Evolutionary conservation across 1,284 basidiomycete species (phyloP), one percentile per base, ranked within the genome.

Genomic region (Trichosporon sp.): DNA sequence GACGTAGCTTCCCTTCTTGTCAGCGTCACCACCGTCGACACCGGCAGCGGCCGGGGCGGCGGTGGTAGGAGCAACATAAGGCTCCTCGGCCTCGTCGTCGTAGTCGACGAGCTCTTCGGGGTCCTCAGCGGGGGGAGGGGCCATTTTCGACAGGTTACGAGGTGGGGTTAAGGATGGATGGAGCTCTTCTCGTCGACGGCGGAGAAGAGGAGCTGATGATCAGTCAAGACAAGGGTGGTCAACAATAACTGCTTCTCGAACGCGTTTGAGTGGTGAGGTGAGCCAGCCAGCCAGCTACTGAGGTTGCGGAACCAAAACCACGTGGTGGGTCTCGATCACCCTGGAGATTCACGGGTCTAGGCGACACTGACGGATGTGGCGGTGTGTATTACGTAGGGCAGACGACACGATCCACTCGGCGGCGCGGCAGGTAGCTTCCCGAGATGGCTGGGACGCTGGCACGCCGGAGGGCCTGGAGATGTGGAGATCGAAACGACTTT

Each of bases 1-100:
- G 74, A 95, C 95, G 85, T 96, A 97, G 84, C 94, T 94, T 87
- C 95, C 96, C 88, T 96, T 96, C 84, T 95, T 93, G 78, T 92
- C 91, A 75, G 85, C 88, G 72, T 91, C 91, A 64, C 88, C 90
- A 68, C 87, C 89, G 71, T 87, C 89, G 69, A 85, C 87, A 66
- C 85, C 75, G 85, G 86, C 77, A 85, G 86, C 87, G 70, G 88
- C 89, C 46, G 87, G 85, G 56, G 87, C 85, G 35, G 67, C 56
- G 37, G 67, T 63, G 74, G 89, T 90, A 71, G 91, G 78, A 46
- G 76, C 74, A 71, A 78, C 88, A 77, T 90, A 88, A 75, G 92
- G 88, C 81, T 95, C 93, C 80, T 95, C 91, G 70, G 95, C 94
- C 83, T 98, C 94, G 84, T 63, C 59, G 63, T 96, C 94, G 88